Base-by-base conservation (phyloP, 495 filamentous ascomycete genomes). In the Thermochaetoides thermophila region DNA sequence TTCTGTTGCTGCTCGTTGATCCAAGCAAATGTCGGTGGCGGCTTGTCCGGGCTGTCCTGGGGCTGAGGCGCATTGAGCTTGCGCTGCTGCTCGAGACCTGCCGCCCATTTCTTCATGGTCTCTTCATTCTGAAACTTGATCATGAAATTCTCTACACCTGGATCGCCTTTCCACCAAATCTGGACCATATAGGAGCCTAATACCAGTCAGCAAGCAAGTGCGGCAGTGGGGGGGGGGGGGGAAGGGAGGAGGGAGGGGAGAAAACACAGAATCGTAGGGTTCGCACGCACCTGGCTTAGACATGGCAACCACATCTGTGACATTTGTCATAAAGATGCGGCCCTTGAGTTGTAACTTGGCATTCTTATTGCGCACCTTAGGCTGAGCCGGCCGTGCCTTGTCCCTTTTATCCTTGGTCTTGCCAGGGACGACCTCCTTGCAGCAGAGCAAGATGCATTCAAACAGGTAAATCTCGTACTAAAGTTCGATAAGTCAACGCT, bases 401-500 rank as follows among this genome's bases (percentile, higher is more conserved):
- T 76, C 72, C 35, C 74, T 69, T 29, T 74, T 61, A 2, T 79
- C 69, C 52, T 83, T 84, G 54, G 70, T 78, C 59, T 95, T 96
- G 48, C 78, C 81, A 3, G 80, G 76, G 32, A 81, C 78, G 27
- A 87, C 66, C 47, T 97, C 89, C 61, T 96, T 97, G 75, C 89
- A 97, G 47, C 89, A 97, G 15, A 97, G 73, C 14, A 97, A 68
- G 32, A 97, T 97, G 40, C 74, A 76, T 53, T 96, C 81, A 52
- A 97, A 97, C 19, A 97, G 73, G 55, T 92, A 97, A 32, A 97
- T 92, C 47, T 89, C 85, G 53, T 96, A 97, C 84, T 96, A 51
- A n/a, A n/a, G n/a, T n/a, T n/a, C n/a, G n/a, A n/a, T n/a, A n/a
- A n/a, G n/a, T n/a, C n/a, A n/a, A n/a, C n/a, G n/a, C n/a, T n/a